phyloP scores from a whole-genome alignment of 257 asterid genomes.

The Solanum pinnatisectum region DNA sequence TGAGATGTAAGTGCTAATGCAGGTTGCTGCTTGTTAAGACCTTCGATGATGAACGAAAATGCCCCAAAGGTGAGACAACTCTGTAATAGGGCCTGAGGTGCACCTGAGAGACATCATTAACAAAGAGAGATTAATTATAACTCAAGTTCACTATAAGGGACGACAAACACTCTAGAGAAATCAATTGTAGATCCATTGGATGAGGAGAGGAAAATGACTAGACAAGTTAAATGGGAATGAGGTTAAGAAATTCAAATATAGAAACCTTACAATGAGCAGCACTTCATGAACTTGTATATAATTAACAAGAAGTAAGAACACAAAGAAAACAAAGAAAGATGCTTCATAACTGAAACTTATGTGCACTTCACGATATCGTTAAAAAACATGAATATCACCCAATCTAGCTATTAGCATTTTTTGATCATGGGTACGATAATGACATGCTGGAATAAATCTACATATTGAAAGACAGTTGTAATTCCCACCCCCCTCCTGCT shows the following conservation, averaged over 20 bases:
- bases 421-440: not conserved
- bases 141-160: not conserved
- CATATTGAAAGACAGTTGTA: not conserved
- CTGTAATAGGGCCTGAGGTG: slow-evolving; percentile 90
- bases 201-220: not conserved
- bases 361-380: not conserved
- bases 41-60: slow-evolving; percentile 82
- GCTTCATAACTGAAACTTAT: not conserved
- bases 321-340: not conserved
- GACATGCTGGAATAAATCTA: not conserved
- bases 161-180: not conserved
- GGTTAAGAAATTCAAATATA: not conserved
- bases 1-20: slow-evolving; percentile 62
- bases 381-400: not conserved
- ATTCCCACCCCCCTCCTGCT: not conserved
- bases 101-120: slow-evolving; percentile 39
- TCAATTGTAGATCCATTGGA: not conserved
- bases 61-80: slow-evolving; percentile 92
- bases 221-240: not conserved
- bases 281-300: not conserved
- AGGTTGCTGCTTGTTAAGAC: slow-evolving; percentile 78
- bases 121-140: not conserved
- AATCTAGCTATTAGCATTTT: not conserved
- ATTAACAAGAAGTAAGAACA: not conserved
- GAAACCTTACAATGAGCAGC: not conserved